phyloP scores from a whole-genome alignment of 805 yeast species.

The Saitoella complicata region DNA sequence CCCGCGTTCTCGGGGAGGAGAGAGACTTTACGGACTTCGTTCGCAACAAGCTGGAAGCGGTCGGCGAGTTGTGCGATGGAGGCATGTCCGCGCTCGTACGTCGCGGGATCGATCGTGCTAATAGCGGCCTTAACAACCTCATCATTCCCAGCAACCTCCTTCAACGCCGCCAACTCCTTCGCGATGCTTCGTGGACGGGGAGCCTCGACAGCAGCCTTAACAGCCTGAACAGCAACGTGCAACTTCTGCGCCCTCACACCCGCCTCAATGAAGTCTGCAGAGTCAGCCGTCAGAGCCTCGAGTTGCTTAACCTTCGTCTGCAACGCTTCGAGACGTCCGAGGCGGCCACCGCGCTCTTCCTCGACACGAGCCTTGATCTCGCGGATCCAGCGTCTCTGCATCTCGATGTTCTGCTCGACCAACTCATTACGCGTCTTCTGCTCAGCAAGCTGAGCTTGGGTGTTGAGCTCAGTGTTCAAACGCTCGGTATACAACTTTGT shows the following conservation, averaged over 20 bases:
- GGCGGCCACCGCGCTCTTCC: constrained; percentile 61
- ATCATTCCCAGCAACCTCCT: constrained; percentile 28
- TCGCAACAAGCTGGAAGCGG: constrained; percentile 64
- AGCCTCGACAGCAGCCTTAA: constrained; percentile 27
- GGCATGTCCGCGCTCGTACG: constrained; percentile 41
- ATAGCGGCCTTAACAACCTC: constrained; percentile 36
- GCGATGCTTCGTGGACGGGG: constrained; percentile 25
- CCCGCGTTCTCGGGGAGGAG: constrained; percentile 93
- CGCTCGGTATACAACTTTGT: constrained; percentile 27
- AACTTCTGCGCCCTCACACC: constrained; percentile 27
- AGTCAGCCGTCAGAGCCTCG: constrained; percentile 25
- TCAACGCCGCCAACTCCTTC: constrained; percentile 19
- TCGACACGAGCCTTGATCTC: constrained; percentile 29
- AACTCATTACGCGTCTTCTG: constrained; percentile 54
- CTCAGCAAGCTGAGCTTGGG: constrained; percentile 55
- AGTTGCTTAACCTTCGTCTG: constrained; percentile 40
- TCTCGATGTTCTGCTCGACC: constrained; percentile 37
- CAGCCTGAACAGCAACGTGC: constrained; percentile 29
- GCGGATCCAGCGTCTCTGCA: neutral
- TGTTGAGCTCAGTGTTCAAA: constrained; percentile 26
- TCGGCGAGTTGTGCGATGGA: constrained; percentile 62
- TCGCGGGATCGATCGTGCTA: constrained; percentile 30
- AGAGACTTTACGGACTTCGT: constrained; percentile 78
- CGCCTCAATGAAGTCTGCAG: constrained; percentile 24
- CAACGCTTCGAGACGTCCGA: constrained; percentile 50